Conservation (phyloP, 176 grass and related monocot genomes). For the Urochloa ruziziensis region DNA sequence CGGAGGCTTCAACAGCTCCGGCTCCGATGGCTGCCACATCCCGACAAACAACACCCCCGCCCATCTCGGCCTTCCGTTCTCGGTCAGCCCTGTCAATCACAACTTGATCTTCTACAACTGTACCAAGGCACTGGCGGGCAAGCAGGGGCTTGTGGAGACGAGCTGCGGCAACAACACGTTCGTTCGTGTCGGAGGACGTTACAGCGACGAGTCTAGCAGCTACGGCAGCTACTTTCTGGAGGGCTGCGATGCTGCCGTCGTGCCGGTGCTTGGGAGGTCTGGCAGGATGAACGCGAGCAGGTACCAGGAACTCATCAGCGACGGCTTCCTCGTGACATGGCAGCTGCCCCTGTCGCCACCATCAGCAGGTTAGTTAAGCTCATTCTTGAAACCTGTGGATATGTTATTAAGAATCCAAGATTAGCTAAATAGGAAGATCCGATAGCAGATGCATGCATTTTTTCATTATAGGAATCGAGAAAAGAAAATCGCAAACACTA, state of each 20-base stretch:
- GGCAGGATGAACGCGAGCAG: not conserved
- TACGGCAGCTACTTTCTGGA: not conserved
- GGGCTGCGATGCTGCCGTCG: too few relatives aligned
- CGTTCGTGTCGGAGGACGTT: not conserved
- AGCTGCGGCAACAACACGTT: not conserved
- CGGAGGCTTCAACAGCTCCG: not conserved
- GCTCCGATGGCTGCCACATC: not conserved
- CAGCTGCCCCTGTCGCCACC: not conserved
- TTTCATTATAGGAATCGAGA: too few relatives aligned
- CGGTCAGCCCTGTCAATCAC: not conserved
- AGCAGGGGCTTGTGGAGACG: not conserved
- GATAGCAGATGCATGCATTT: too few relatives aligned
- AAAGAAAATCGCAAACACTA: too few relatives aligned
- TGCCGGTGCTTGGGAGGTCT: not conserved
- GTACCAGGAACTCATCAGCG: not conserved
- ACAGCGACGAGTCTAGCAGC: not conserved
- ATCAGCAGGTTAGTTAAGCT: too few relatives aligned
- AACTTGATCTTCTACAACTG: constrained; percentile 15
- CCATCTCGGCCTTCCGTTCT: not conserved
- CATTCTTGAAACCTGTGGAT: too few relatives aligned
- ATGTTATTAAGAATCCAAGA: too few relatives aligned
- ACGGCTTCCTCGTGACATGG: constrained; percentile 33
- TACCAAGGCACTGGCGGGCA: not conserved
- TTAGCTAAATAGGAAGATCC: too few relatives aligned
- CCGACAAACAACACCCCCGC: not conserved